phyloP scores from a whole-genome alignment of 768 basidiomycete species.

The Pleurotus eryngii region DNA sequence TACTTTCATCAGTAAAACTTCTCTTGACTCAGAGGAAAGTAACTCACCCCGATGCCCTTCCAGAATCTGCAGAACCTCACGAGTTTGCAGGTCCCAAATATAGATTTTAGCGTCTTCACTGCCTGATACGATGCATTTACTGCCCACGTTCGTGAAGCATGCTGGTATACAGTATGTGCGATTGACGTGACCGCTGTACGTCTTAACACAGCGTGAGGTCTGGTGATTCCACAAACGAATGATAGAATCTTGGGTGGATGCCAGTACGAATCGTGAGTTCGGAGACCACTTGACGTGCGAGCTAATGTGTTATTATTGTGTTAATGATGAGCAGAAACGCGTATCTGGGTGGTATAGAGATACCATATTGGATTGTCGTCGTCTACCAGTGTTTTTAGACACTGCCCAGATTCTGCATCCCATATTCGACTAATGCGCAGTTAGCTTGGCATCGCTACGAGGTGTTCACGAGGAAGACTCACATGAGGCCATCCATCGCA shows the following conservation, averaged over 20 bases:
- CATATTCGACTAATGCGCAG: conserved; percentile 77
- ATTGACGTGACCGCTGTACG: conserved; percentile 84
- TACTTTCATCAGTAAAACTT: background rate
- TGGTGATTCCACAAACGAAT: conserved; percentile 95
- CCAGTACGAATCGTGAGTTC: conserved; percentile 86
- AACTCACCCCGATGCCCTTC: conserved; percentile 77
- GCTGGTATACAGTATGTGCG: conserved; percentile 79
- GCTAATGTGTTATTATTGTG: conserved; percentile 31
- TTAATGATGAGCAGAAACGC: conserved; percentile 7
- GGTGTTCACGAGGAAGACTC: conserved; percentile 23
- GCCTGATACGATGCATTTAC: conserved; percentile 79
- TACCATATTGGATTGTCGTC: conserved; percentile 95
- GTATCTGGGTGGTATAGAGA: conserved; percentile 13
- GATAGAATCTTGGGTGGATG: conserved; percentile 91
- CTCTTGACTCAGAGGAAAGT: conserved; percentile 6
- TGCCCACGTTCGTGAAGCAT: conserved; percentile 64
- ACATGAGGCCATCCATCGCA: conserved; percentile 98
- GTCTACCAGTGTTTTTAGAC: conserved; percentile 93
- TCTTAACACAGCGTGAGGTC: conserved; percentile 87
- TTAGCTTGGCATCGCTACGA: conserved; percentile 5
- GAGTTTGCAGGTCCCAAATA: conserved; percentile 86
- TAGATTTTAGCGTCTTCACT: conserved; percentile 88
- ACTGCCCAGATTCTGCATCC: conserved; percentile 97
- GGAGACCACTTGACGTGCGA: conserved; percentile 91
- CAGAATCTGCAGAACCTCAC: conserved; percentile 69